Evolutionary conservation across 2,329 filamentous ascomycete genomes (phyloP), one percentile per base, ranked within the genome.

Genomic region (Venturia effusa): DNA sequence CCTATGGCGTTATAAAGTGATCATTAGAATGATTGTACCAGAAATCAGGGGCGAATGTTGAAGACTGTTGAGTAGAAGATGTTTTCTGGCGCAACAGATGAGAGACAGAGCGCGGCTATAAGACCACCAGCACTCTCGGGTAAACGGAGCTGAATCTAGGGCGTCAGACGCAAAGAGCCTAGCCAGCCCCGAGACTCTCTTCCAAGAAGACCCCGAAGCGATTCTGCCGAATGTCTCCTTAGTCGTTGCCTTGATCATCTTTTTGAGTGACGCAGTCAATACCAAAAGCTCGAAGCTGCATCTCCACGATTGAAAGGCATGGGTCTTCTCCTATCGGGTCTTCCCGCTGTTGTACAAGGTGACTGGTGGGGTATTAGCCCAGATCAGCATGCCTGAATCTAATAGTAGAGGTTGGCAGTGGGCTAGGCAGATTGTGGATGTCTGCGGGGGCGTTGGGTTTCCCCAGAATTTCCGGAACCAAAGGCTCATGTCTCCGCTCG

Each of bases 331-430:
- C 19, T 17, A 32, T 57, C 51, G 51, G 51, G 30, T 57, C 51
- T 32, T 57, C 51, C 51, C 51, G 51, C 19, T 7, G 45, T n/a
- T 57, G 4, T 17, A 32, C 15, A 15, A 57, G 51, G 27, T 10
- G 17, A 57, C 51, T 32, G 51, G 51, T 34, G 51, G 51, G 51
- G 51, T 30, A 17, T 34, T 57, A 34, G 51, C 51, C 22, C 19
- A 57, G 51, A 57, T 57, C 51, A 27, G 27, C 51, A 19, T n/a
- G 17, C 27, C 51, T 57, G 51, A 57, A 57, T 57, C 27, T 57
- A n/a, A n/a, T n/a, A n/a, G n/a, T n/a, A 30, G 51, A 57, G 51
- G 34, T 57, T 34, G 27, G 27, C 51, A 34, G 51, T 17, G 51
- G 34, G 51, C 51, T 57, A 57, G n/a, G 51, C 30, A 34, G 51